Percentiles rank a stretch among this genome's conserved stretches.
These are phyloP conservation scores for Centaurea solstitialis DNA, from an alignment of 129 eudicot genomes.

Conservation along the genomic window DNA sequence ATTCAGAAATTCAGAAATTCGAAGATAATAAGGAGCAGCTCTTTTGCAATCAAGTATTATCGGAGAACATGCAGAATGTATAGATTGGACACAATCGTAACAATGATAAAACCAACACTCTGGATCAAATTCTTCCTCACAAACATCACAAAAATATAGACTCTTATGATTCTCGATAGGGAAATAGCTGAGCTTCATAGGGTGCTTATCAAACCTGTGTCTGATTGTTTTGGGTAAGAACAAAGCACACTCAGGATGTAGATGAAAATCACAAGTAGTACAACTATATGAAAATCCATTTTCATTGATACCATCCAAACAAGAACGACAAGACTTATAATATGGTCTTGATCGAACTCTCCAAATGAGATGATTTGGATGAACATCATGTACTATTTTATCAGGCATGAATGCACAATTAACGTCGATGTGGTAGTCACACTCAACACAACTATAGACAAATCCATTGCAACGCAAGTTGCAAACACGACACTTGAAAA, in stretches of 20 bases:
- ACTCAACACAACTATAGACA: not conserved
- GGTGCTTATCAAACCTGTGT: slow-evolving; percentile 8
- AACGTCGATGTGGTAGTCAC: not conserved
- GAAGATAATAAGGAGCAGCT: not conserved
- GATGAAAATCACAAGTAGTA: not conserved
- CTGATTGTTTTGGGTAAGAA: not conserved
- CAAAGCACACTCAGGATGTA: not conserved
- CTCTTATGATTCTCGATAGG: not conserved
- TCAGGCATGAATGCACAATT: slow-evolving; percentile 15
- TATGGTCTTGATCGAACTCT: not conserved
- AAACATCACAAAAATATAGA: slow-evolving; percentile 6
- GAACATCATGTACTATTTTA: slow-evolving; percentile 2
- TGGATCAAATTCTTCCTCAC: slow-evolving; percentile 7
- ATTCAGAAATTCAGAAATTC: not conserved
- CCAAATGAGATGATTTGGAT: not conserved
- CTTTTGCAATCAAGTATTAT: not conserved
- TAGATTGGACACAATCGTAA: not conserved
- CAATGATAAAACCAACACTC: slow-evolving; percentile 5
- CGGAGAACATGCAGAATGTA: not conserved
- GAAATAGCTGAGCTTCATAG: not conserved
- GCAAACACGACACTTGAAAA: not conserved
- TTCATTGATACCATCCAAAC: not conserved
- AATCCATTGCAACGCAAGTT: not conserved
- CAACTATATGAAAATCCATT: not conserved
- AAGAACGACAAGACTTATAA: not conserved